Evolutionary conservation across 805 yeast species (phyloP).

Genomic region (Diddensiella caesifluorescens): DNA sequence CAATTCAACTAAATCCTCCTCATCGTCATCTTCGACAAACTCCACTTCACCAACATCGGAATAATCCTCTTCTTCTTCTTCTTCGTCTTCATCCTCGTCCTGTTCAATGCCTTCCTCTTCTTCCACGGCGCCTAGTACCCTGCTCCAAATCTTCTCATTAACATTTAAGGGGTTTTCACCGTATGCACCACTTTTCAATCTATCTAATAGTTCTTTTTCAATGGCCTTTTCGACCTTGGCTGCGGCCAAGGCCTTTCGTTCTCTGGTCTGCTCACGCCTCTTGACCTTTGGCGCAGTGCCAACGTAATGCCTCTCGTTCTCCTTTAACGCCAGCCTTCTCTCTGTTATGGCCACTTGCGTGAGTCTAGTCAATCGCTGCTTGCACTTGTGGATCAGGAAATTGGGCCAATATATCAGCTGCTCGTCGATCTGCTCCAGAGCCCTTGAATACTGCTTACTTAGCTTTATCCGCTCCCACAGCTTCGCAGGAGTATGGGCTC

Average conservation of each 20-base stretch:
- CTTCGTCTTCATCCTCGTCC: constrained; percentile 41
- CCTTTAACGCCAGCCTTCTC: constrained; percentile 83
- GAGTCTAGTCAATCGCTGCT: constrained; percentile 89
- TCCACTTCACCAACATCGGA: constrained; percentile 73
- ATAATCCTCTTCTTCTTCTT: constrained; percentile 45
- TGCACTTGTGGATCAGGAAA: constrained; percentile 85
- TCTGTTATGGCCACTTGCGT: constrained; percentile 95
- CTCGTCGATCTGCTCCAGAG: constrained; percentile 82
- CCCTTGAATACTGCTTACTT: constrained; percentile 82
- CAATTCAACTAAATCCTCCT: constrained; percentile 73
- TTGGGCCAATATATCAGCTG: constrained; percentile 90
- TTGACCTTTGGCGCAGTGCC: constrained; percentile 91
- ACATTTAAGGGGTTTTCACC: constrained; percentile 97
- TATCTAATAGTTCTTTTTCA: constrained; percentile 88
- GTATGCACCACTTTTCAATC: constrained; percentile 95
- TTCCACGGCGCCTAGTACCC: constrained; percentile 70
- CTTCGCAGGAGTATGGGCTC: constrained; percentile 92
- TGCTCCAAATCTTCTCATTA: constrained; percentile 93
- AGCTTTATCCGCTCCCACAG: constrained; percentile 93
- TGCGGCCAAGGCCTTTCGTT: constrained; percentile 93
- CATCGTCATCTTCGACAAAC: constrained; percentile 82
- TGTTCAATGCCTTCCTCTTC: constrained; percentile 56
- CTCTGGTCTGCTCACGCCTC: constrained; percentile 90
- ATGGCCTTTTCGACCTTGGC: constrained; percentile 96
- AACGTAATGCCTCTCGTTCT: constrained; percentile 88